Conservation (phyloP, 2,329 filamentous ascomycete species). For the Mollisia scopiformis region DNA sequence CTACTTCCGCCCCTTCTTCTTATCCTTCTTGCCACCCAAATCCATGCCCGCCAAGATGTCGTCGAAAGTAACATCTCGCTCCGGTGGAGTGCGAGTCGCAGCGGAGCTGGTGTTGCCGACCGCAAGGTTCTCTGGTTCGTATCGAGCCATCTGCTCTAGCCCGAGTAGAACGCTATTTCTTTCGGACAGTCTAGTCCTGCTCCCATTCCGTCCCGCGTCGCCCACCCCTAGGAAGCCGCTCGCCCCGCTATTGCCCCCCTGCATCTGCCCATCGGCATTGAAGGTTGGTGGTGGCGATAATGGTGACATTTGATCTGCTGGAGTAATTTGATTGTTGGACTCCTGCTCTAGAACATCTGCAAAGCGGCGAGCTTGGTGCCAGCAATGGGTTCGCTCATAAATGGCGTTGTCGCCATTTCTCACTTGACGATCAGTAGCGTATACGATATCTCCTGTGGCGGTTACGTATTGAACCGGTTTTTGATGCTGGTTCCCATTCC, state of each 20-base stretch:
- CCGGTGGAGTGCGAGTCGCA: background rate
- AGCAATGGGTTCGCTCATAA: conserved; percentile 71
- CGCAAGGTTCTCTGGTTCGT: background rate
- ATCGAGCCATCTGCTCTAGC: background rate
- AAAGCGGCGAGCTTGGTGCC: conserved; percentile 39
- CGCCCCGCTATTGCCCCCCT: background rate
- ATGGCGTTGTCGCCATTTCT: conserved; percentile 66
- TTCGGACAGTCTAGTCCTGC: background rate
- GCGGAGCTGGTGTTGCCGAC: background rate
- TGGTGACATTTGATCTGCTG: too few species aligned
- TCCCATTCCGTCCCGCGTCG: background rate
- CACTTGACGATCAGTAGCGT: conserved; percentile 64
- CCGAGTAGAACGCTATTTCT: background rate
- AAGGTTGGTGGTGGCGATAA: too few species aligned
- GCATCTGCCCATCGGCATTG: background rate
- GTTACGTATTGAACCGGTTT: conserved; percentile 68
- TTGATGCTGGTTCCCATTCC: conserved; percentile 59
- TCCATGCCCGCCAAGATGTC: background rate
- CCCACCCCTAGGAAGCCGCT: background rate
- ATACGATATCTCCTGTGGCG: conserved; percentile 32
- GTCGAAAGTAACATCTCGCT: background rate
- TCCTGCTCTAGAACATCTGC: background rate
- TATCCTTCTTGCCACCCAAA: background rate
- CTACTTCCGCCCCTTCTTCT: background rate
- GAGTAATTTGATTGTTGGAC: too few species aligned